Evolutionary conservation across 2,329 filamentous ascomycete genomes (phyloP).

Genomic region (Coniochaeta ligniaria): DNA sequence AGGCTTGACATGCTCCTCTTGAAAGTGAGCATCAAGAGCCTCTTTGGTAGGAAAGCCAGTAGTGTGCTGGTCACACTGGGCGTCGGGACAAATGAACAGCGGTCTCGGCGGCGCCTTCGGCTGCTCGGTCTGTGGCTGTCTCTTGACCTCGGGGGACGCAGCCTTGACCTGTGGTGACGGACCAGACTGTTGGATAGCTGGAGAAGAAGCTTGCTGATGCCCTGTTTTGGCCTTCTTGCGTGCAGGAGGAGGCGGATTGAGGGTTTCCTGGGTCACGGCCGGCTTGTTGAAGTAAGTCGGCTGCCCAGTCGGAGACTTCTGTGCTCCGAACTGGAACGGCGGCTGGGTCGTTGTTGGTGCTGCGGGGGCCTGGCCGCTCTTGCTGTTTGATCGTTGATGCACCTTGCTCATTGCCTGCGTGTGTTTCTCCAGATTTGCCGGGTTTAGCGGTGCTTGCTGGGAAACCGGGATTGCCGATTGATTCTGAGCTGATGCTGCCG

Average conservation of each 20-base stretch:
- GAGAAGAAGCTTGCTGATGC: constrained; percentile 23
- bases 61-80: constrained; percentile 43
- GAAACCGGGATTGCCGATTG: constrained; percentile 8
- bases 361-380: constrained; percentile 41
- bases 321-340: constrained; percentile 46
- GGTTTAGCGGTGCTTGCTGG: constrained; percentile 27
- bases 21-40: constrained; percentile 41
- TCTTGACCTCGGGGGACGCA: constrained; percentile 36
- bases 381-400: constrained; percentile 36
- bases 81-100: constrained; percentile 42
- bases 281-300: constrained; percentile 47
- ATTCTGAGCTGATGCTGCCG: constrained; percentile 18
- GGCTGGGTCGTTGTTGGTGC: constrained; percentile 51
- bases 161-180: constrained; percentile 43
- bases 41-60: constrained; percentile 48
- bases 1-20: constrained; percentile 54
- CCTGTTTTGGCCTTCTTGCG: constrained; percentile 48
- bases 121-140: constrained; percentile 22
- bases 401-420: constrained; percentile 39
- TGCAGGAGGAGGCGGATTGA: constrained; percentile 43
- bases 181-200: constrained; percentile 27
- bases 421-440: constrained; percentile 45
- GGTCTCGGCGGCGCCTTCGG: constrained; percentile 30
- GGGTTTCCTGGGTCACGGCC: constrained; percentile 42
- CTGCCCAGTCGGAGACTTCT: constrained; percentile 50